These are phyloP conservation scores for Pythium diclinum DNA, from an alignment of 352 stramenopile genomes.

Conservation along the genomic window DNA sequence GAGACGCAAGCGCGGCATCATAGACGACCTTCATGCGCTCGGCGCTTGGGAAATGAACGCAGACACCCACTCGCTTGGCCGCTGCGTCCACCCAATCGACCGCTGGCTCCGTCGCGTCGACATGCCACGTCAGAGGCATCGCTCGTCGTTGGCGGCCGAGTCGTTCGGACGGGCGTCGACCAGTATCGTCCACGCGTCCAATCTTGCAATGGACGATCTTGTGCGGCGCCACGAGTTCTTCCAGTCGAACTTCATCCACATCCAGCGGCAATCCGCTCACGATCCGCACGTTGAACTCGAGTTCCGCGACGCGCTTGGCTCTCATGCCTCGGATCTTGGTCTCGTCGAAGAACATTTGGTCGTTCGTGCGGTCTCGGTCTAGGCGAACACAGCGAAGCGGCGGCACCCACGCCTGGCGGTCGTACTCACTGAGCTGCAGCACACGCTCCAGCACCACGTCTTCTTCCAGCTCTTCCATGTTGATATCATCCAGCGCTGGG, in stretches of 20 bases:
- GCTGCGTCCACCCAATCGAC: background rate
- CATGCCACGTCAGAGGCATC: conserved; percentile 2
- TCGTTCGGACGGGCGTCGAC: background rate
- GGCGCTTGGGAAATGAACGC: background rate
- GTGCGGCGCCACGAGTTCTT: background rate
- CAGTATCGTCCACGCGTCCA: background rate
- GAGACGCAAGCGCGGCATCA: background rate
- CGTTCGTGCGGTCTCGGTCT: background rate
- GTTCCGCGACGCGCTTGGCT: background rate
- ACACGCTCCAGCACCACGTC: conserved; percentile 1
- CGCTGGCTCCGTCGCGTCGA: background rate
- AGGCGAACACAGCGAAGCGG: background rate
- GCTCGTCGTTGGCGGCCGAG: conserved; percentile 1
- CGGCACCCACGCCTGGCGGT: conserved; percentile 6
- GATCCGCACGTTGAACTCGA: conserved; percentile 12
- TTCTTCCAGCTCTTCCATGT: conserved; percentile 1
- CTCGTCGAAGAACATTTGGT: conserved; percentile 11
- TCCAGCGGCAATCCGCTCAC: background rate
- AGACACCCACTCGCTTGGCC: background rate
- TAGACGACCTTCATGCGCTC: background rate
- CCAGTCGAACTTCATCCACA: conserved; percentile 6
- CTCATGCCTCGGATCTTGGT: background rate
- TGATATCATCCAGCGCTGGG: background rate
- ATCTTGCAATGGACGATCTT: conserved; percentile 4
- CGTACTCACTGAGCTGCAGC: conserved; percentile 1